These are phyloP conservation scores for Anisogramma anomala DNA, from an alignment of 2,329 filamentous ascomycete genomes.

Conservation along the genomic window DNA sequence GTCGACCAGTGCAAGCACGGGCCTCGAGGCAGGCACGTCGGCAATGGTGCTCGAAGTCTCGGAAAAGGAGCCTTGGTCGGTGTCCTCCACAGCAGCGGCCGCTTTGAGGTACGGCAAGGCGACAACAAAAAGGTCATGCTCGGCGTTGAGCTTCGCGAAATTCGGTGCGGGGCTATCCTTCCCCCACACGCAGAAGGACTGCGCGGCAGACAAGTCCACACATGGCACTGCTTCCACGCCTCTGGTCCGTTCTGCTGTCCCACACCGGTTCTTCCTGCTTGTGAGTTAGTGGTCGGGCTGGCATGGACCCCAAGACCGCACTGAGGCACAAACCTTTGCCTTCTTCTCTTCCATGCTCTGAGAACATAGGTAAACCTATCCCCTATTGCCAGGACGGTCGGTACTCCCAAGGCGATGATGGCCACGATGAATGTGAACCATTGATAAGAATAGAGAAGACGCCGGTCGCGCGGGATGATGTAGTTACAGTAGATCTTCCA, in stretches of 20 bases:
- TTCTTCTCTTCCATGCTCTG: conserved; percentile 8
- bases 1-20: conserved; percentile 15
- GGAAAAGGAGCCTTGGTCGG: conserved; percentile 11
- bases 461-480: conserved; percentile 16
- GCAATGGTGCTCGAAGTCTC: conserved; percentile 14
- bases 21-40: conserved; percentile 8
- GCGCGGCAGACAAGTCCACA: conserved; percentile 10
- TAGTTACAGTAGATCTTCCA: conserved; percentile 23
- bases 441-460: conserved; percentile 20
- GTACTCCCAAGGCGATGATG: conserved; percentile 17
- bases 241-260: conserved; percentile 6
- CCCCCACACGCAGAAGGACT: conserved; percentile 16
- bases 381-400: conserved; percentile 12
- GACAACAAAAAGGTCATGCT: conserved; percentile 15
- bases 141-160: conserved; percentile 11
- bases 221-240: conserved; percentile 11
- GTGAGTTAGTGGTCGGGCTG: conserved; percentile 2
- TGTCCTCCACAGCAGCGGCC: conserved; percentile 4
- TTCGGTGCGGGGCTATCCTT: conserved; percentile 13
- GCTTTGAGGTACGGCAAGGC: conserved; percentile 10
- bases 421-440: conserved; percentile 20
- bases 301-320: no score
- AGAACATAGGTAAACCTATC: not conserved
- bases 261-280: conserved; percentile 4
- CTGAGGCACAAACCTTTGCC: conserved; percentile 10